Evolutionary conservation across 768 basidiomycete genomes (phyloP).

Genomic region (Kwoniella sp.): DNA sequence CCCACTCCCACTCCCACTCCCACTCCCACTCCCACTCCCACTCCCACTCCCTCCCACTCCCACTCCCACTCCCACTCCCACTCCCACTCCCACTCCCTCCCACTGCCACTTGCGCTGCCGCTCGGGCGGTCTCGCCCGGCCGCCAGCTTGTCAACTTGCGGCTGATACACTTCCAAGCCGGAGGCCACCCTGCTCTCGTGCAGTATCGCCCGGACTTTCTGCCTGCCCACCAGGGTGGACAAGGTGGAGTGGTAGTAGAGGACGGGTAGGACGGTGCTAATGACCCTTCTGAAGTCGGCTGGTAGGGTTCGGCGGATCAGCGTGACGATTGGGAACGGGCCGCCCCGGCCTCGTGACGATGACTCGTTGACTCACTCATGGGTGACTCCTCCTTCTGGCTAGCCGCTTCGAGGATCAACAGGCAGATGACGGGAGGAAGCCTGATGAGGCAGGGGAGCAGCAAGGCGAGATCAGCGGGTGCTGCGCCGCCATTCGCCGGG

Average conservation of each 20-base stretch:
- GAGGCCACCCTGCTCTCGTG: constrained; percentile 6
- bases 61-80: neutral
- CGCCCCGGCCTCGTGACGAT: neutral
- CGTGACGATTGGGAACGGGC: neutral
- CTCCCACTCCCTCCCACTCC: constrained; percentile 1
- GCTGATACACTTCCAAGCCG: constrained; percentile 3
- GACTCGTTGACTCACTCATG: constrained; percentile 3
- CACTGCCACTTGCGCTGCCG: constrained; percentile 9
- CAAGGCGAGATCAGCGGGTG: neutral
- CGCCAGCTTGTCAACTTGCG: neutral
- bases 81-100: neutral
- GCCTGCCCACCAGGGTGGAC: constrained; percentile 6
- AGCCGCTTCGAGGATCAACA: constrained; percentile 7
- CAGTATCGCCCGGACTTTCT: constrained; percentile 5
- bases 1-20: neutral
- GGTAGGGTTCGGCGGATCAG: no score
- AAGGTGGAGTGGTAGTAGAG: constrained; percentile 10
- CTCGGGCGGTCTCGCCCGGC: no score
- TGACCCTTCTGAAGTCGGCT: constrained; percentile 13
- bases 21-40: neutral
- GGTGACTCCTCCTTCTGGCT: constrained; percentile 4
- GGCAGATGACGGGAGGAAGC: constrained; percentile 6
- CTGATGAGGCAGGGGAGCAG: neutral
- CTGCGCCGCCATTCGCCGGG: no score
- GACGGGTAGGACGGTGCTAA: constrained; percentile 7